phyloP scores from a whole-genome alignment of 345 rosid genomes.

The Corymbia maculata region DNA sequence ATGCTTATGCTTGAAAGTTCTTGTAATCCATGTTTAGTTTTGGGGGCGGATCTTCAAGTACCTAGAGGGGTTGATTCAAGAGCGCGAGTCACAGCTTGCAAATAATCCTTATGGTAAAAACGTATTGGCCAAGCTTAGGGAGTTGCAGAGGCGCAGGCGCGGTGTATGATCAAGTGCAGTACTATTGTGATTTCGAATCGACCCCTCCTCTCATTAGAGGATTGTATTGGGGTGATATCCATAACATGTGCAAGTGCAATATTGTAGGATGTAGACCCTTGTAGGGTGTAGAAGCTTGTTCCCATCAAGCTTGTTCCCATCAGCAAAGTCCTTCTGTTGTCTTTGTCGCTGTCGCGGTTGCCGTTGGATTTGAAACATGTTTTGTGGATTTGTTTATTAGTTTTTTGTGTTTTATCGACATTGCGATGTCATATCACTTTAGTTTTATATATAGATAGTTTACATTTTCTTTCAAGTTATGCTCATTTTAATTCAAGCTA shows the following conservation, averaged over 20 bases:
- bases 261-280: background rate
- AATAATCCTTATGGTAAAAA: background rate
- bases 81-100: background rate
- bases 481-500: background rate
- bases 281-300: background rate
- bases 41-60: background rate
- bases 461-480: background rate
- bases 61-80: background rate
- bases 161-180: background rate
- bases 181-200: background rate
- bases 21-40: background rate
- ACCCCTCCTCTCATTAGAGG: background rate
- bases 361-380: background rate
- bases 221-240: background rate
- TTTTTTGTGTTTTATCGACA: background rate
- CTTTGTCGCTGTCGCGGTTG: background rate
- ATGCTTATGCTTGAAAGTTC: background rate
- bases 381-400: background rate
- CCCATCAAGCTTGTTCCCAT: background rate
- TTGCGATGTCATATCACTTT: background rate
- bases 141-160: background rate
- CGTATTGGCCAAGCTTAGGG: background rate
- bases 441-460: background rate
- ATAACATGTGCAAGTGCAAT: background rate
- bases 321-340: background rate